Conservation (phyloP, 208 protist genomes). For the Trypanosoma rangeli region DNA sequence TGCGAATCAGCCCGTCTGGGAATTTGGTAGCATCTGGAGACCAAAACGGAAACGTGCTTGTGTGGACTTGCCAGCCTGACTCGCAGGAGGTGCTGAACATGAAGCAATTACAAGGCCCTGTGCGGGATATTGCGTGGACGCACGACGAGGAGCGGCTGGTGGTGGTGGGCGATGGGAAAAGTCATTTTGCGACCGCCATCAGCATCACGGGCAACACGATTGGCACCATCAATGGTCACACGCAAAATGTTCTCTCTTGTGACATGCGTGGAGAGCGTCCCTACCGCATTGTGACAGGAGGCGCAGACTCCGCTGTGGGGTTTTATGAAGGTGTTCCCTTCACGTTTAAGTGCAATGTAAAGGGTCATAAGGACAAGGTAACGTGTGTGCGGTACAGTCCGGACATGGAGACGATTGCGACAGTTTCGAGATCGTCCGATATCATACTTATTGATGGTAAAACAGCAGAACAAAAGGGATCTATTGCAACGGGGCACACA, state of each 20-base stretch:
- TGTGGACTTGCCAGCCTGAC: slow-evolving; percentile 39
- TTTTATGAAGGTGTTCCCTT: slow-evolving; percentile 75
- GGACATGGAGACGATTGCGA: slow-evolving; percentile 42
- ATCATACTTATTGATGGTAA: slow-evolving; percentile 53
- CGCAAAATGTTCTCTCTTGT: slow-evolving; percentile 39
- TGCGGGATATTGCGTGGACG: slow-evolving; percentile 65
- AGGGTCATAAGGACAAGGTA: slow-evolving; percentile 50
- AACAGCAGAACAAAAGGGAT: slow-evolving; percentile 32
- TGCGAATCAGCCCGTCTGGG: slow-evolving; percentile 43
- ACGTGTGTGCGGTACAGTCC: slow-evolving; percentile 68
- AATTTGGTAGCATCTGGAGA: slow-evolving; percentile 55
- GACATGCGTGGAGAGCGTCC: slow-evolving; percentile 46
- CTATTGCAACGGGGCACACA: slow-evolving; percentile 39
- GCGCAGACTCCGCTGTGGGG: slow-evolving; percentile 43
- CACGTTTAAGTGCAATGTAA: slow-evolving; percentile 43
- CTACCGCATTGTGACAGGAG: slow-evolving; percentile 49
- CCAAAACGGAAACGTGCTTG: slow-evolving; percentile 39
- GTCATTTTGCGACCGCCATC: slow-evolving; percentile 35
- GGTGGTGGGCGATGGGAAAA: slow-evolving; percentile 59
- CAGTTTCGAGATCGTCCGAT: slow-evolving; percentile 29
- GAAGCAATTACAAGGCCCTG: slow-evolving; percentile 34
- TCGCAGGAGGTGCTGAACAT: slow-evolving; percentile 36
- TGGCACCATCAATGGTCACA: slow-evolving; percentile 54
- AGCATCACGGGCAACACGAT: slow-evolving; percentile 37
- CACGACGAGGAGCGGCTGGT: slow-evolving; percentile 53